A percentile compares a stretch with the other conserved stretches of the same genome.
Evolutionary conservation across 2,329 filamentous ascomycete genomes (phyloP).

Genomic region (Mariannaea elegans): DNA sequence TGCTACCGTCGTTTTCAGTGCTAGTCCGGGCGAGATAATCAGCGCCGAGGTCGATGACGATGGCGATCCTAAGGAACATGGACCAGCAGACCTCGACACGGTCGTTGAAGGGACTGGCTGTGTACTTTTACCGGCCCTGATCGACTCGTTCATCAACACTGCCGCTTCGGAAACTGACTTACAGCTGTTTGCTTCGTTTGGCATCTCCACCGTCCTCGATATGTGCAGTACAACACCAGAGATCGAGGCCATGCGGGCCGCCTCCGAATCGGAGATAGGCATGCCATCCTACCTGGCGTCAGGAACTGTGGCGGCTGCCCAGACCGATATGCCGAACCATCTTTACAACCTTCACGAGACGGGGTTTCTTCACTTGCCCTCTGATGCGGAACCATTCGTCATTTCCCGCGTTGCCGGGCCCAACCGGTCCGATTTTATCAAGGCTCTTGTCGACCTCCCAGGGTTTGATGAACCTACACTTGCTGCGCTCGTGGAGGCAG

Average conservation of each 20-base stretch:
- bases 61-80: neutral
- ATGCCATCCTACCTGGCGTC: conserved; percentile 24
- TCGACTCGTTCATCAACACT: conserved; percentile 25
- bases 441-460: conserved; percentile 34
- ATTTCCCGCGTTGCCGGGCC: neutral
- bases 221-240: conserved; percentile 23
- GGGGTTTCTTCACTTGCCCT: neutral
- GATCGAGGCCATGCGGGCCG: conserved; percentile 14
- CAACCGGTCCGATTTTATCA: conserved; percentile 39
- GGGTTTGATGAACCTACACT: conserved; percentile 36
- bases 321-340: neutral
- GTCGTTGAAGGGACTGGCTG: conserved; percentile 47
- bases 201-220: conserved; percentile 27
- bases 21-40: neutral
- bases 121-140: conserved; percentile 25
- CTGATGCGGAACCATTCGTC: conserved; percentile 13
- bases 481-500: conserved; percentile 31
- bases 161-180: conserved; percentile 3
- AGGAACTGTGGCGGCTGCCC: conserved; percentile 12
- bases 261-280: neutral
- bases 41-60: neutral
- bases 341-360: conserved; percentile 4
- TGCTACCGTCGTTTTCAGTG: neutral
- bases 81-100: neutral
- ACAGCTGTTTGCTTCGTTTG: conserved; percentile 3